Base-by-base conservation (phyloP, 352 stramenopile species). In the Pythium oligandrum region DNA sequence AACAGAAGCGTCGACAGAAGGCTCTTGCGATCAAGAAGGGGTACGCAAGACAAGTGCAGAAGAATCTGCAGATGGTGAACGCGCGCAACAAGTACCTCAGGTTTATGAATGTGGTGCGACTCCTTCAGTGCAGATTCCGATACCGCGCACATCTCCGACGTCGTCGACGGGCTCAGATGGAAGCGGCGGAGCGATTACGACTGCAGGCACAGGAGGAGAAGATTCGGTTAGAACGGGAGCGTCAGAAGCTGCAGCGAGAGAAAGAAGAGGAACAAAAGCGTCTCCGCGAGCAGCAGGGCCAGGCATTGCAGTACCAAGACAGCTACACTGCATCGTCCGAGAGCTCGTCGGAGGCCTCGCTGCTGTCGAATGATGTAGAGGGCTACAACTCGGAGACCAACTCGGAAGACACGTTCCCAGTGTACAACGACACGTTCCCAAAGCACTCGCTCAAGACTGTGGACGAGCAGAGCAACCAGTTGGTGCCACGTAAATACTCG, bases 311-410 rank as follows among this genome's bases (percentile, higher is more conserved):
- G 61, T 86, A 78, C 59, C 72, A 68, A 2, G 78, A 86, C 57
- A 88, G 78, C 59, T 77, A 84, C 31, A 90, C 78, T 0, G 79
- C 75, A 3, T 93, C 82, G 33, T 88, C 78, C 3, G 68, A 82
- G 11, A 87, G 69, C 30, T 91, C 81, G 10, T 80, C 70, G 2
- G 68, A 80, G 31, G 54, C 69, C 5, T 89, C 78, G 0, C 44
- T 89, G 44, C 78, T 72, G 1, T 90, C 78, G 6, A 85, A 93
- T 50, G 82, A 90, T 46, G 75, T 88, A 12, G 82, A 90, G 64
- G 78, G 76, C 11, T 69, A 81, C 51, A 65, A 67, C 4, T 88
- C 82, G 33, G 86, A 79, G 9, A 70, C 71, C 9, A 78, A 83
- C 48, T 88, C 76, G 40, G 76, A 88, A n/a, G 76, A 90, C 49